Evolutionary conservation across 2,329 filamentous ascomycete species (phyloP), one percentile per base, ranked within the genome.

Genomic region (Tolypocladium album): DNA sequence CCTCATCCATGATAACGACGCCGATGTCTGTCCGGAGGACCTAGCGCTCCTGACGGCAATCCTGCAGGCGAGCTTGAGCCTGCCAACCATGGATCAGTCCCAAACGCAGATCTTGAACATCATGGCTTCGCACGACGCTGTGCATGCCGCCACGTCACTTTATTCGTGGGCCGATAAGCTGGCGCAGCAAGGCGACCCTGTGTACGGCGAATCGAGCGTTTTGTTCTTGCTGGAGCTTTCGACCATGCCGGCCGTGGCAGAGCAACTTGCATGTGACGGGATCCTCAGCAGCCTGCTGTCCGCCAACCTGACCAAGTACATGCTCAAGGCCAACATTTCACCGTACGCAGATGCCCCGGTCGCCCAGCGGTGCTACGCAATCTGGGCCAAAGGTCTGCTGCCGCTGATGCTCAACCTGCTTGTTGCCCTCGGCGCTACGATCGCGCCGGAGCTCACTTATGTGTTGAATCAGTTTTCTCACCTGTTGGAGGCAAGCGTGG

Each of bases 121-220:
- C 64, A 79, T 91, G 78, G 79, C 83, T 1, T 83, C 84, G 55
- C 86, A 92, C 69, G 86, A 89, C 64, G 87, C 88, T 1, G 82
- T 90, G 55, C 89, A 93, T 67, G 89, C 92, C 62, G 92, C 92
- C 0, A 87, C 88, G 7, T 91, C 89, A 40, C 81, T 99, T 6
- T 97, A 93, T 74, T 96, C 92, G 0, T 99, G 94, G 94, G 85
- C 93, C 4, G 92, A 97, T 72, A 86, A 88, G 65, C 81, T 97
- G 31, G 83, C 88, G 0, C 82, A 88, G 42, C 83, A 88, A 60
- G 85, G 87, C 36, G 93, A 97, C 69, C 93, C 94, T 0, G 79
- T 97, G 38, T 97, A 97, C 72, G 94, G 92, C 64, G 92, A 97
- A 70, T 83, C 97, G n/a, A 90, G 89, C 67, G 82, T 96, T 47